A percentile compares a stretch with the other conserved stretches of the same genome.
Conservation (phyloP, 208 protist genomes). For the Wallacemonas sp. region DNA sequence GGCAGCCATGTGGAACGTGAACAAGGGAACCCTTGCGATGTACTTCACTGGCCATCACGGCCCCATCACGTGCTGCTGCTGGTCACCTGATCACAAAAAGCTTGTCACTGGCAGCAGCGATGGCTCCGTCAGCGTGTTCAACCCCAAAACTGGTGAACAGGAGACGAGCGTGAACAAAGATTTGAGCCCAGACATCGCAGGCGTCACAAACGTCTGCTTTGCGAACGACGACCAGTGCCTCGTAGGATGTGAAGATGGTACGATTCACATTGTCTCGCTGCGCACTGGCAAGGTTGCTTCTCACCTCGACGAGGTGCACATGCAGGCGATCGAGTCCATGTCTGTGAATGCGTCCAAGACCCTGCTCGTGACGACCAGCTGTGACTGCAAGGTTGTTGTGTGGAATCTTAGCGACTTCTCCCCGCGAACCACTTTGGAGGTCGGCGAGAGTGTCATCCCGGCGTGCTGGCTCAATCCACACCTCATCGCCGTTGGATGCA, state of each 20-base stretch:
- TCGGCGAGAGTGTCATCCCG: conserved; percentile 82
- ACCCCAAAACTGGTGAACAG: conserved; percentile 85
- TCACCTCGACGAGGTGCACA: conserved; percentile 73
- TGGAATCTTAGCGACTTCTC: conserved; percentile 78
- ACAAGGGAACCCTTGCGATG: conserved; percentile 84
- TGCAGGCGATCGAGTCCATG: conserved; percentile 84
- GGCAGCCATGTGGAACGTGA: conserved; percentile 94
- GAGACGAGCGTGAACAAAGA: conserved; percentile 65
- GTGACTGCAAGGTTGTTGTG: conserved; percentile 78
- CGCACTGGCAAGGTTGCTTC: conserved; percentile 59
- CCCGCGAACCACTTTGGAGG: conserved; percentile 48
- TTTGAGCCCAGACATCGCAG: conserved; percentile 72
- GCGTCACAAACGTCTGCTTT: conserved; percentile 64
- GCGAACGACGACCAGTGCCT: conserved; percentile 72
- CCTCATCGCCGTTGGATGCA: conserved; percentile 71
- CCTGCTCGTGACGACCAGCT: conserved; percentile 74
- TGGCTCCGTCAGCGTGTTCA: conserved; percentile 88
- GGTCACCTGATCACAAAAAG: conserved; percentile 88
- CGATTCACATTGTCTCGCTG: conserved; percentile 75
- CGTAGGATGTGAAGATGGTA: conserved; percentile 85
- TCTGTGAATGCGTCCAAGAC: conserved; percentile 32
- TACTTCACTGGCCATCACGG: conserved; percentile 93
- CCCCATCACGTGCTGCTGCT: conserved; percentile 77
- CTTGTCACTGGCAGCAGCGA: conserved; percentile 93
- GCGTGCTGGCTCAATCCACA: conserved; percentile 57